Conservation (phyloP, 345 rosid species). For the Citrus unshiu region DNA sequence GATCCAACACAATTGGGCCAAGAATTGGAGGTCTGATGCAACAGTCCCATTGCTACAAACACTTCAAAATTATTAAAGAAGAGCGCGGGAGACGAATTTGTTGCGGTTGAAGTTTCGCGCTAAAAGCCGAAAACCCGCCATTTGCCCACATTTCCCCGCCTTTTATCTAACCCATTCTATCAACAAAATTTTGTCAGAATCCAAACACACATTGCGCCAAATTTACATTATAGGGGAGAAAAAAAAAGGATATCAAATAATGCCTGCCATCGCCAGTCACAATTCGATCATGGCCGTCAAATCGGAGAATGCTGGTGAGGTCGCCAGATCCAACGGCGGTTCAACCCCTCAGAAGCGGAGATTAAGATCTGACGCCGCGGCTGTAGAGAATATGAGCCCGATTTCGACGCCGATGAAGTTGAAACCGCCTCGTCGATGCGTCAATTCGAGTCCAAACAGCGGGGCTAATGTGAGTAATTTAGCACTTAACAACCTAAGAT, state of each 20-base stretch:
- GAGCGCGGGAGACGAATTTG: slow-evolving; percentile 34
- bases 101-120: slow-evolving; percentile 36
- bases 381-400: slow-evolving; percentile 2
- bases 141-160: not conserved
- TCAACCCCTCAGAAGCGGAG: slow-evolving; percentile 48
- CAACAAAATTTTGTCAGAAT: not conserved
- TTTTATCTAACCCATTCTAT: not conserved
- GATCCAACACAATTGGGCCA: not conserved
- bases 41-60: not conserved
- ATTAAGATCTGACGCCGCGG: slow-evolving; percentile 41
- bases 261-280: slow-evolving; percentile 54
- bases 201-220: not conserved
- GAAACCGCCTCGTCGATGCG: slow-evolving; percentile 51
- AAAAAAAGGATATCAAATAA: slow-evolving; percentile 5
- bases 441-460: slow-evolving; percentile 30
- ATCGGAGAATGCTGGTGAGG: slow-evolving; percentile 24
- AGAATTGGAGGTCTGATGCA: too few relatives aligned
- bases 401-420: slow-evolving; percentile 33
- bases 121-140: slow-evolving; percentile 3
- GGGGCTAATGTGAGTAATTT: slow-evolving; percentile 21
- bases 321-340: slow-evolving; percentile 30
- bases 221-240: not conserved
- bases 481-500: too few relatives aligned
- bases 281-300: slow-evolving; percentile 25
- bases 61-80: not conserved